Percentiles rank a stretch among this genome's conserved stretches.
phyloP scores from a whole-genome alignment of 2,329 filamentous ascomycete species.

The Achaetomium macrosporum region DNA sequence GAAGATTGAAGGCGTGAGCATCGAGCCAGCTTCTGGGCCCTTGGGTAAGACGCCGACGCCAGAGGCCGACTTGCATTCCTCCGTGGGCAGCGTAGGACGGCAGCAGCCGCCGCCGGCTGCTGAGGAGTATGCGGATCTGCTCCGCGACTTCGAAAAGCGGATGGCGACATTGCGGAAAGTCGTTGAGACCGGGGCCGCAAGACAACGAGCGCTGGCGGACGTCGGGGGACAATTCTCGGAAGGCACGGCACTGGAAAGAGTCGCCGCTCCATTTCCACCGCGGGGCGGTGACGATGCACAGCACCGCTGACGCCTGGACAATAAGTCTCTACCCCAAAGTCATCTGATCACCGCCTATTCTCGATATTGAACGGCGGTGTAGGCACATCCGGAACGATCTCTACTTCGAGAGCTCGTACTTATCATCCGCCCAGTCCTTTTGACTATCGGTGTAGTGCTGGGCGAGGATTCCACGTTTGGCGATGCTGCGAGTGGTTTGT shows the following conservation, averaged over 20 bases:
- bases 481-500: too few relatives aligned
- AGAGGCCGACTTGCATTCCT: constrained; percentile 23
- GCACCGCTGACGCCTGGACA: too few relatives aligned
- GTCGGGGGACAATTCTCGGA: not conserved
- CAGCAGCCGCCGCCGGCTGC: constrained; percentile 25
- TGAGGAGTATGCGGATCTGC: constrained; percentile 46
- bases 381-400: too few relatives aligned
- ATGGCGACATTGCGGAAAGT: constrained; percentile 51
- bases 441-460: too few relatives aligned
- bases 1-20: constrained; percentile 50
- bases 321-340: too few relatives aligned
- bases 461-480: too few relatives aligned
- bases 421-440: too few relatives aligned
- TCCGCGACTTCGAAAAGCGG: constrained; percentile 52
- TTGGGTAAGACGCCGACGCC: constrained; percentile 17
- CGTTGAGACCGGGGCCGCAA: constrained; percentile 45
- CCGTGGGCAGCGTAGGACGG: constrained; percentile 29
- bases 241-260: not conserved
- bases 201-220: constrained; percentile 26
- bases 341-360: too few relatives aligned
- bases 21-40: constrained; percentile 17
- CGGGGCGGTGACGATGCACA: not conserved
- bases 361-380: too few relatives aligned
- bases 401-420: too few relatives aligned
- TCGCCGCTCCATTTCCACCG: not conserved